A percentile compares a stretch with the other conserved stretches of the same genome.
Conservation (phyloP, 129 eudicot species). For the Deinandra increscens region DNA sequence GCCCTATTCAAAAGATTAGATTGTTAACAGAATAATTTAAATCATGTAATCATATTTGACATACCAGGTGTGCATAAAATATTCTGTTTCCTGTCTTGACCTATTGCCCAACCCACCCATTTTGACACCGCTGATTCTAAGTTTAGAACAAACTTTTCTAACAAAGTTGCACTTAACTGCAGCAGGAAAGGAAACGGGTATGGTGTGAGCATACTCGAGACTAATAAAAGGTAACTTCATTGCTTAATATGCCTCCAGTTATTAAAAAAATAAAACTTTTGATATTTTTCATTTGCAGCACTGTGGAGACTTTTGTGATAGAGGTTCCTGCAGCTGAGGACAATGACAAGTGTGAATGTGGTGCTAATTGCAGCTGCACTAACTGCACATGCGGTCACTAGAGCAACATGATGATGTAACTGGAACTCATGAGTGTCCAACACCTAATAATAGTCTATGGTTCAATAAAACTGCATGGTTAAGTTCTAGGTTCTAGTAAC, state of each 20-base stretch:
- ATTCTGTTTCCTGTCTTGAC: no score
- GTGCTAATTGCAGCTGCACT: conserved; percentile 56
- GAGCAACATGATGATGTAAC: conserved; percentile 7
- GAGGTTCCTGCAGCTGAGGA: conserved; percentile 49
- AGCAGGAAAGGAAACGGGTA: conserved; percentile 46
- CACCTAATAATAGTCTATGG: conserved; percentile 21
- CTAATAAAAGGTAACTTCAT: no score
- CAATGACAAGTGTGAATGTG: conserved; percentile 74
- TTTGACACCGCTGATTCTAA: no score
- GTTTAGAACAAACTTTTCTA: not conserved
- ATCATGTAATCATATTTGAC: not conserved
- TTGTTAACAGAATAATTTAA: not conserved
- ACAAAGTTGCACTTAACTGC: not conserved
- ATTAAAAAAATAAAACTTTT: not conserved
- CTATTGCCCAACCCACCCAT: no score
- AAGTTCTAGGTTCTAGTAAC: conserved; percentile 7
- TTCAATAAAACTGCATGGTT: conserved; percentile 23
- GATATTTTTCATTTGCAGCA: conserved; percentile 34
- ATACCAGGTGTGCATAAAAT: no score
- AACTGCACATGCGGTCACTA: conserved; percentile 60
- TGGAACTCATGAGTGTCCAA: conserved; percentile 9
- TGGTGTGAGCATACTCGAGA: no score
- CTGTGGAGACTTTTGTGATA: conserved; percentile 36
- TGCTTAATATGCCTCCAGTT: not conserved
- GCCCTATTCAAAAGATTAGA: not conserved